These are phyloP conservation scores for Mortierella sp. DNA, from an alignment of 371 early-diverging fungal species.

Conservation along the genomic window DNA sequence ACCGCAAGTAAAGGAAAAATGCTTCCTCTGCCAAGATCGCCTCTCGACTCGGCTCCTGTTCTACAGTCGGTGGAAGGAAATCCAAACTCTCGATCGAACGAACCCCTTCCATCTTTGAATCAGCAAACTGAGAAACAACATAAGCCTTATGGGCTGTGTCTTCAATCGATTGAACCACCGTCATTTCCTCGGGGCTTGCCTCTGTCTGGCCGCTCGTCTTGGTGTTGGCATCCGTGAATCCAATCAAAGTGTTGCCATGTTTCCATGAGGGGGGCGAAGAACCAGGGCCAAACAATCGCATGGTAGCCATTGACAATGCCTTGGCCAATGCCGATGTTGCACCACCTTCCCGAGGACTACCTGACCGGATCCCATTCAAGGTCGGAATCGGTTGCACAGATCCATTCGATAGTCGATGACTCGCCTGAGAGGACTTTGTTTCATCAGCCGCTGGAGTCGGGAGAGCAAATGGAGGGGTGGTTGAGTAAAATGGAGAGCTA, in stretches of 20 bases:
- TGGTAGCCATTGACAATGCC: conserved; percentile 69
- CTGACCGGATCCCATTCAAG: conserved; percentile 32
- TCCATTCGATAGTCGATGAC: conserved; percentile 28
- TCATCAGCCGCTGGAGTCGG: conserved; percentile 38
- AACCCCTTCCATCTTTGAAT: conserved; percentile 61
- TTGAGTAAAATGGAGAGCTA: conserved; percentile 41
- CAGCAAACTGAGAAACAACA: conserved; percentile 70
- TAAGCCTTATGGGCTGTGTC: conserved; percentile 71
- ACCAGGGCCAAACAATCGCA: conserved; percentile 64
- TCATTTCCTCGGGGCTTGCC: conserved; percentile 52
- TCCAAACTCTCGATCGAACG: conserved; percentile 23
- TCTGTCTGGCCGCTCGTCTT: conserved; percentile 29
- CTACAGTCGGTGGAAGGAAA: conserved; percentile 26
- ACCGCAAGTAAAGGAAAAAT: conserved; percentile 78
- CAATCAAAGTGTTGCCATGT: conserved; percentile 30
- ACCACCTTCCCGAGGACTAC: conserved; percentile 50
- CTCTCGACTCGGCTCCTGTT: conserved; percentile 29
- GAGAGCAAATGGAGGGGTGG: conserved; percentile 54
- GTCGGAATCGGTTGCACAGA: conserved; percentile 28
- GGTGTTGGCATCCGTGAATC: conserved; percentile 25
- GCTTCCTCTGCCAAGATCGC: conserved; percentile 73
- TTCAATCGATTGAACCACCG: conserved; percentile 64
- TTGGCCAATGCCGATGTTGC: conserved; percentile 66
- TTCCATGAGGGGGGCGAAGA: conserved; percentile 48
- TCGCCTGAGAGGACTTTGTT: conserved; percentile 23